These are phyloP conservation scores for Danielia oregonensis DNA, from an alignment of 805 yeast species.

Conservation along the genomic window DNA sequence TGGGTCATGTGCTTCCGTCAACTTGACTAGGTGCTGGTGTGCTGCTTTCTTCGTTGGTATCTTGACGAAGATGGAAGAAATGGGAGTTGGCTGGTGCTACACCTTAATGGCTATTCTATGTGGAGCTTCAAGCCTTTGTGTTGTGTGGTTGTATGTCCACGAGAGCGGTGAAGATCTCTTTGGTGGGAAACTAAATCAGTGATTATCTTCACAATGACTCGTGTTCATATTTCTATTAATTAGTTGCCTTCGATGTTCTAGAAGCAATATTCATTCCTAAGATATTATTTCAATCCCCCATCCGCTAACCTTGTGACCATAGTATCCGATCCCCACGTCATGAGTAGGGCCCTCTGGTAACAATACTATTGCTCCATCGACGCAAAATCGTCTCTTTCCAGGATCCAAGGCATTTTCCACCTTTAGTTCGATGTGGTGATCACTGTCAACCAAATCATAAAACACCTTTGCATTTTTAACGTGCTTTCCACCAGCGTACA, in stretches of 20 bases:
- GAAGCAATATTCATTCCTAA: no score
- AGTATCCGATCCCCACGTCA: slow-evolving; percentile 3
- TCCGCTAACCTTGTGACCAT: slow-evolving; percentile 7
- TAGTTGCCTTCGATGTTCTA: no score
- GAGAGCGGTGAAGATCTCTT: no score
- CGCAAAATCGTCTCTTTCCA: slow-evolving; percentile 51
- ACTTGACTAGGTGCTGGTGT: slow-evolving; percentile 5
- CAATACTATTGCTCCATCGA: slow-evolving; percentile 57
- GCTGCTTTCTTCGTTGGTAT: slow-evolving; percentile 2
- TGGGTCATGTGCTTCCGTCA: slow-evolving; percentile 2
- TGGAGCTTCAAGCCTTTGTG: background rate
- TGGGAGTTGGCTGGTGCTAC: slow-evolving; percentile 6
- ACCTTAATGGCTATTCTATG: slow-evolving; percentile 3
- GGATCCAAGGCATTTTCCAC: slow-evolving; percentile 9
- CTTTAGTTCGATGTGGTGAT: slow-evolving; percentile 21
- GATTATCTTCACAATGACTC: no score
- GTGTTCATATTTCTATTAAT: no score
- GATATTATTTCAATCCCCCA: slow-evolving; percentile 8
- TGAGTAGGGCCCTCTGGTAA: slow-evolving; percentile 19
- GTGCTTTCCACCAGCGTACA: slow-evolving; percentile 56
- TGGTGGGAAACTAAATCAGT: no score
- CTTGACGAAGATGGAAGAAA: slow-evolving; percentile 2
- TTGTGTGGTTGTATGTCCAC: slow-evolving; percentile 2
- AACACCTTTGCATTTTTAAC: slow-evolving; percentile 44
- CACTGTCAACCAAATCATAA: slow-evolving; percentile 33